Evolutionary conservation across 108 stramenopile species (phyloP).

Genomic region (Conticribra guillardii): DNA sequence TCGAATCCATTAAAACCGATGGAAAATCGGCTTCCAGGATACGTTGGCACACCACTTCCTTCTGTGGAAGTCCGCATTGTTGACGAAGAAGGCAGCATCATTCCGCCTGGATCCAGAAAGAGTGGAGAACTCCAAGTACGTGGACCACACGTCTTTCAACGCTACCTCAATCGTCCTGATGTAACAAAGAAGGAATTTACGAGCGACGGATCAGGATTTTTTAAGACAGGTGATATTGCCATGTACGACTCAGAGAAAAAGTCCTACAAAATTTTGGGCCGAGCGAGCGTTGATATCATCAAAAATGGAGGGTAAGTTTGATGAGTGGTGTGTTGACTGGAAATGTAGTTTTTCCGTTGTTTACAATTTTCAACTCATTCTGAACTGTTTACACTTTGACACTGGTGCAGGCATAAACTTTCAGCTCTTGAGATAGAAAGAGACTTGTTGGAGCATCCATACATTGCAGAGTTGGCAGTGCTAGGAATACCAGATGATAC

Average conservation of each 20-base stretch:
- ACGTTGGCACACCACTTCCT: slow-evolving; percentile 59
- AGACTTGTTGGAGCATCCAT: slow-evolving; percentile 47
- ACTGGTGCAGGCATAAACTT: slow-evolving; percentile 32
- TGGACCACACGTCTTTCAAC: slow-evolving; percentile 49
- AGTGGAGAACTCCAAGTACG: slow-evolving; percentile 50
- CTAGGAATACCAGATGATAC: slow-evolving; percentile 44
- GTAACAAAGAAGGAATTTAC: slow-evolving; percentile 49
- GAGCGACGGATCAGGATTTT: slow-evolving; percentile 43
- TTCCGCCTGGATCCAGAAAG: slow-evolving; percentile 9
- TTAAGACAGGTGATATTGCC: slow-evolving; percentile 58
- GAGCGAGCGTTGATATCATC: slow-evolving; percentile 55
- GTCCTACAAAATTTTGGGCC: slow-evolving; percentile 54
- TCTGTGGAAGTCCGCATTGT: slow-evolving; percentile 51
- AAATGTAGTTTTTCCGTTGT: no score
- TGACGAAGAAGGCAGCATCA: slow-evolving; percentile 28
- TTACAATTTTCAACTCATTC: no score
- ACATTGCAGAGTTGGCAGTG: slow-evolving; percentile 39
- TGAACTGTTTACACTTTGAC: neutral
- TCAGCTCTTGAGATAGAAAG: slow-evolving; percentile 60
- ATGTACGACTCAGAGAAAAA: slow-evolving; percentile 32
- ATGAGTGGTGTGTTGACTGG: no score
- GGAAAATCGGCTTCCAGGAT: slow-evolving; percentile 36
- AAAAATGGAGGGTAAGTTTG: slow-evolving; percentile 49
- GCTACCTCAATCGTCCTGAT: slow-evolving; percentile 53
- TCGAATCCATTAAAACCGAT: slow-evolving; percentile 50